Evolutionary conservation across 106 monocot genomes (phyloP).

Genomic region (Acorus calamus): DNA sequence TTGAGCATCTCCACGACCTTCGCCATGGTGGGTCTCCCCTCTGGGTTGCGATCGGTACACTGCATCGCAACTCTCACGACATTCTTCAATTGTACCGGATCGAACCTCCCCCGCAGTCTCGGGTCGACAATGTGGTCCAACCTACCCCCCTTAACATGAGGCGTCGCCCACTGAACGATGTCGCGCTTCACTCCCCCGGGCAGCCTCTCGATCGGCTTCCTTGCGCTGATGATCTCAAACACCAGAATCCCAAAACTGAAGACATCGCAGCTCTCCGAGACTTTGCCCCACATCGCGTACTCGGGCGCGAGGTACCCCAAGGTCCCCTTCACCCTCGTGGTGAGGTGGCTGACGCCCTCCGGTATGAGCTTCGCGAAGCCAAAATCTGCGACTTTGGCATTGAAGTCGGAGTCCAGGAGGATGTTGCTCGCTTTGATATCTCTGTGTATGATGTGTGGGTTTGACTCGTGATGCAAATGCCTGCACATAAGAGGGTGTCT

Average conservation of each 20-base stretch:
- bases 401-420: slow-evolving; percentile 28
- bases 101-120: slow-evolving; percentile 7
- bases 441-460: too few relatives aligned
- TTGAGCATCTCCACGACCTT: slow-evolving; percentile 29
- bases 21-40: slow-evolving; percentile 25
- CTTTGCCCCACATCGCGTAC: slow-evolving; percentile 54
- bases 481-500: too few relatives aligned
- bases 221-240: slow-evolving; percentile 21
- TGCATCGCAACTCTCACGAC: too few relatives aligned
- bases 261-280: slow-evolving; percentile 33
- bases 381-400: slow-evolving; percentile 28
- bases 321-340: slow-evolving; percentile 30
- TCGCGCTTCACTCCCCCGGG: slow-evolving; percentile 23
- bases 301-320: slow-evolving; percentile 46
- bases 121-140: slow-evolving; percentile 26
- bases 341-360: slow-evolving; percentile 32
- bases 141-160: slow-evolving; percentile 8
- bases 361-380: slow-evolving; percentile 36
- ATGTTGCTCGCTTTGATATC: neutral
- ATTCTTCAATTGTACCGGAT: slow-evolving; percentile 10
- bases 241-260: slow-evolving; percentile 45
- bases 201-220: slow-evolving; percentile 34
- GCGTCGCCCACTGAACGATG: slow-evolving; percentile 26
- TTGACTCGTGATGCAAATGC: too few relatives aligned
- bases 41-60: too few relatives aligned